Evolutionary conservation across 1,284 basidiomycete genomes (phyloP).

Genomic region (Pisolithus thermaeus): DNA sequence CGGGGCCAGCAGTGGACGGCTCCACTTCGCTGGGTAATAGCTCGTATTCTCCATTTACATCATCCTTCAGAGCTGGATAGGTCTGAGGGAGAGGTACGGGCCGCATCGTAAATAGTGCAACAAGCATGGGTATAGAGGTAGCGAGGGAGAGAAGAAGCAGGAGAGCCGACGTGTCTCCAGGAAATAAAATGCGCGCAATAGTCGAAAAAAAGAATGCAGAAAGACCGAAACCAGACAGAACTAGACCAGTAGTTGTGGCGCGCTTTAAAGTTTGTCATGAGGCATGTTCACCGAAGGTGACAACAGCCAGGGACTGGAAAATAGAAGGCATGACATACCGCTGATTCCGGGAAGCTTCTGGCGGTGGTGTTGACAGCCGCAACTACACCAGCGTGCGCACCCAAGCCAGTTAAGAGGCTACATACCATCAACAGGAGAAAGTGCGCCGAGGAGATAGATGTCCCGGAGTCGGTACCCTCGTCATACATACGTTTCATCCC

Average conservation of each 20-base stretch:
- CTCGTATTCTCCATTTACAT: slow-evolving; percentile 9
- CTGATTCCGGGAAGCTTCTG: slow-evolving; percentile 53
- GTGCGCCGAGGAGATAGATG: slow-evolving; percentile 10
- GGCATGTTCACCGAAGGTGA: too few relatives aligned
- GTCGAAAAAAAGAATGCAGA: slow-evolving; percentile 78
- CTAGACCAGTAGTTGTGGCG: slow-evolving; percentile 66
- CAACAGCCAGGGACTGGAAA: not conserved
- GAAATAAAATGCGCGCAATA: slow-evolving; percentile 58
- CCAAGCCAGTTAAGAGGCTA: slow-evolving; percentile 55
- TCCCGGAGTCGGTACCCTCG: not conserved
- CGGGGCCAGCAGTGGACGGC: slow-evolving; percentile 23
- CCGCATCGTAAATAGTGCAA: slow-evolving; percentile 60
- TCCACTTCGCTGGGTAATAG: slow-evolving; percentile 9
- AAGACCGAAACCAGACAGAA: slow-evolving; percentile 77
- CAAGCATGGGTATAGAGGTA: slow-evolving; percentile 61
- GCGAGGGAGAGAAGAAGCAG: slow-evolving; percentile 65
- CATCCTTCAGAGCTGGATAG: not conserved
- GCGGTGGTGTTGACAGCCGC: slow-evolving; percentile 60
- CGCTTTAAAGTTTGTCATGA: slow-evolving; percentile 35
- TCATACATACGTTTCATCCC: slow-evolving; percentile 55
- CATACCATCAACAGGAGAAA: slow-evolving; percentile 43
- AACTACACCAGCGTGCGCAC: slow-evolving; percentile 53
- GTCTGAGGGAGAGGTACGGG: slow-evolving; percentile 46
- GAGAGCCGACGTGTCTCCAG: slow-evolving; percentile 67
- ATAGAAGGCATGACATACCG: slow-evolving; percentile 31